These are phyloP conservation scores for Phytopythium oedochilum DNA, from an alignment of 352 stramenopile species.

Conservation along the genomic window DNA sequence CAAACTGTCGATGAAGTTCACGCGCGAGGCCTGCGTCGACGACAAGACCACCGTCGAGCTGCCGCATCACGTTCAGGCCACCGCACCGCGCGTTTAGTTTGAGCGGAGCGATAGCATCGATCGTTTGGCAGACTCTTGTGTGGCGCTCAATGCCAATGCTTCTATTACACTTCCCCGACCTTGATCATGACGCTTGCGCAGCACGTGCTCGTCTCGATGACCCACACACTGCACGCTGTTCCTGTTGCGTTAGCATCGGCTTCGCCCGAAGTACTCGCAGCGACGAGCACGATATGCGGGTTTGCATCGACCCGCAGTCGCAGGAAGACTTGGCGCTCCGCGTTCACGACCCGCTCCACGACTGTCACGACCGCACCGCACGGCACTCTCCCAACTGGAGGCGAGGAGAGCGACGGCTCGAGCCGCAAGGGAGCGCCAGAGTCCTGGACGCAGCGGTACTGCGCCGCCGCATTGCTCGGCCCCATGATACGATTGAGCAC, in stretches of 20 bases:
- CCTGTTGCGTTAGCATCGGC: not conserved
- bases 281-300: slow-evolving; percentile 1
- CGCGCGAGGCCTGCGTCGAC: too few relatives aligned
- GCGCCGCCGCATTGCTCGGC: slow-evolving; percentile 21
- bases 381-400: slow-evolving; percentile 49
- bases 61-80: not conserved
- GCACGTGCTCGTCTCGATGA: slow-evolving; percentile 77
- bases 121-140: too few relatives aligned
- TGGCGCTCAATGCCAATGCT: too few relatives aligned
- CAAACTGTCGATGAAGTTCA: too few relatives aligned
- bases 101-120: not conserved
- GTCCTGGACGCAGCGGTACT: slow-evolving; percentile 71
- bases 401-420: slow-evolving; percentile 50
- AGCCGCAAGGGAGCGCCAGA: slow-evolving; percentile 49
- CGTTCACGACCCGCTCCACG: slow-evolving; percentile 46
- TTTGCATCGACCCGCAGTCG: slow-evolving; percentile 11
- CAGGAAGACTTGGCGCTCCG: slow-evolving; percentile 67
- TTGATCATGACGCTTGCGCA: slow-evolving; percentile 77
- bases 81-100: not conserved
- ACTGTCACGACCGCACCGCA: slow-evolving; percentile 53
- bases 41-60: not conserved
- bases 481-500: slow-evolving; percentile 60
- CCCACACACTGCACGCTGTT: slow-evolving; percentile 25
- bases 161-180: slow-evolving; percentile 2
- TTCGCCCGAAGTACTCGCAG: not conserved